phyloP scores from a whole-genome alignment of 192 early-diverging fungal species.

The Lunasporangiospora selenospora region DNA sequence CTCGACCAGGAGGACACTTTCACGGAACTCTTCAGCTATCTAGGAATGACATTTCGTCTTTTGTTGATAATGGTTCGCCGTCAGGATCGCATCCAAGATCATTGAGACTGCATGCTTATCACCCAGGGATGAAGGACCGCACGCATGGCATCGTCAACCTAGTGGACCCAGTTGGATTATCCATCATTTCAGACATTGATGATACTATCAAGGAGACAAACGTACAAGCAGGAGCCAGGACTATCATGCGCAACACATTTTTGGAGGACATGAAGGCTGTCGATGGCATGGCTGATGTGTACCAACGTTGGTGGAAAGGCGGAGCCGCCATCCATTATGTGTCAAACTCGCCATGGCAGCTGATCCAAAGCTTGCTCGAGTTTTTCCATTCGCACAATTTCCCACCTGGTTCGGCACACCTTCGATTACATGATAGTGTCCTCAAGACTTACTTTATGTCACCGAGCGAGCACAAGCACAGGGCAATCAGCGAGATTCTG shows the following conservation, averaged over 20 bases:
- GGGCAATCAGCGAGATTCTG: constrained; percentile 56
- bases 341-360: constrained; percentile 83
- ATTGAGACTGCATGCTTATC: constrained; percentile 25
- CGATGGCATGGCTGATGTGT: constrained; percentile 74
- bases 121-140: constrained; percentile 27
- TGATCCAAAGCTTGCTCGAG: constrained; percentile 68
- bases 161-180: constrained; percentile 73
- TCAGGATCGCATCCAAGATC: constrained; percentile 14
- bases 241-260: constrained; percentile 67
- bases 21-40: constrained; percentile 29
- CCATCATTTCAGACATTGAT: constrained; percentile 87
- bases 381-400: constrained; percentile 74
- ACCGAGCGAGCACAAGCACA: constrained; percentile 56
- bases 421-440: constrained; percentile 68
- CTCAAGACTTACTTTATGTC: constrained; percentile 65
- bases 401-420: constrained; percentile 77
- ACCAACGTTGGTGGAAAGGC: constrained; percentile 62
- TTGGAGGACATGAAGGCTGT: constrained; percentile 62
- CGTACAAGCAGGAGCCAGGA: constrained; percentile 70
- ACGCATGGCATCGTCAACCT: constrained; percentile 57
- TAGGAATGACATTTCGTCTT: constrained; percentile 36
- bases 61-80: constrained; percentile 27
- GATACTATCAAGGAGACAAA: constrained; percentile 92
- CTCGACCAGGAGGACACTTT: constrained; percentile 38
- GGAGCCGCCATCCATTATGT: constrained; percentile 86